These are phyloP conservation scores for Cytospora mali DNA, from an alignment of 2,329 filamentous ascomycete species.

Conservation along the genomic window DNA sequence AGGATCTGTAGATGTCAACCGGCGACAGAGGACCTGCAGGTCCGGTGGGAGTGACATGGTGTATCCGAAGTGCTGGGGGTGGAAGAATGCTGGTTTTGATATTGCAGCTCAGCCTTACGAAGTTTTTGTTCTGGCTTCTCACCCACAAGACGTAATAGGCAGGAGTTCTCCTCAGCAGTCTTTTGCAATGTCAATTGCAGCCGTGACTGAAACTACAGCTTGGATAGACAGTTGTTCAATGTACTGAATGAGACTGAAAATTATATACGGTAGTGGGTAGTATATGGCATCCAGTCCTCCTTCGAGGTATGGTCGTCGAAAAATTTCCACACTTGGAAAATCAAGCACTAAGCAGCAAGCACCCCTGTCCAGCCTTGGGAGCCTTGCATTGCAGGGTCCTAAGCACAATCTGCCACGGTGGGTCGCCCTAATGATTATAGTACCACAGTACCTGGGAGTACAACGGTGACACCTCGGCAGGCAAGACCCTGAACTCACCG, in stretches of 20 bases:
- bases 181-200: neutral
- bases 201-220: neutral
- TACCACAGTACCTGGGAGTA: neutral
- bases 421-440: neutral
- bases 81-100: neutral
- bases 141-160: neutral
- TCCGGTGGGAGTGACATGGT: constrained; percentile 54
- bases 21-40: constrained; percentile 66
- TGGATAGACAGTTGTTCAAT: neutral
- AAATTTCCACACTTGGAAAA: constrained; percentile 2
- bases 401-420: neutral
- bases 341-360: neutral
- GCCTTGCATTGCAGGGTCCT: neutral
- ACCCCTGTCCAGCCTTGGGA: constrained; percentile 2
- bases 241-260: neutral
- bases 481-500: constrained; percentile 18
- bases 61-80: neutral
- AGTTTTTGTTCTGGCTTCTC: neutral
- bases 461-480: constrained; percentile 11
- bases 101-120: constrained; percentile 10
- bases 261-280: neutral
- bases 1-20: constrained; percentile 71
- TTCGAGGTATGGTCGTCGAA: neutral
- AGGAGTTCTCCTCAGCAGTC: neutral
- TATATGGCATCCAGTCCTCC: neutral